Percentiles rank a stretch among this genome's conserved stretches.
Evolutionary conservation across 306 rosid species (phyloP).

Genomic region (Quercus wislizeni): DNA sequence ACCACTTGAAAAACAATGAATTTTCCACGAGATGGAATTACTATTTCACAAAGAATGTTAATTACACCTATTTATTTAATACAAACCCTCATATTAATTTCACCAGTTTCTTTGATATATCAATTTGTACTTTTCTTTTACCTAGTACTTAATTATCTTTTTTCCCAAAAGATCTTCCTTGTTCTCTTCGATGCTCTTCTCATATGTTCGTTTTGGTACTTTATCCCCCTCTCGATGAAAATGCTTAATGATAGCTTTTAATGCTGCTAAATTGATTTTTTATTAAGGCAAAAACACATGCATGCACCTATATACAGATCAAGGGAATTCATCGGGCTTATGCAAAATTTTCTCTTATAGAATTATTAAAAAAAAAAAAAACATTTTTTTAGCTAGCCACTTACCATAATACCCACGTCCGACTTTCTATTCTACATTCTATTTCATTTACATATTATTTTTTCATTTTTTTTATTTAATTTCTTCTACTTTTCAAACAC

Average conservation of each 20-base stretch:
- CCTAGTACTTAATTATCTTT: neutral
- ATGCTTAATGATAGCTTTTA: neutral
- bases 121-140: neutral
- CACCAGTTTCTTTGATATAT: neutral
- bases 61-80: neutral
- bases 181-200: neutral
- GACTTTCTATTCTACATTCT: too few relatives aligned
- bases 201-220: neutral
- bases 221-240: neutral
- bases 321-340: too few relatives aligned
- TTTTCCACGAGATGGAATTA: neutral
- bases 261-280: too few relatives aligned
- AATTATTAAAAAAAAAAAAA: too few relatives aligned
- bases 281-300: too few relatives aligned
- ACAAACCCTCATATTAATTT: neutral
- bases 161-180: neutral
- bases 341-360: too few relatives aligned
- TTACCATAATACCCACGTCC: too few relatives aligned
- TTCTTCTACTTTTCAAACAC: too few relatives aligned
- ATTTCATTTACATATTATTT: too few relatives aligned
- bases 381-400: too few relatives aligned
- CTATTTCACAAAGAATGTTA: neutral
- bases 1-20: constrained; percentile 21
- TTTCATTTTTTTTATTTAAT: too few relatives aligned
- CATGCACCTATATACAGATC: too few relatives aligned